Base-by-base conservation (phyloP, 2,329 filamentous ascomycete genomes). In the Alternaria infectoria region DNA sequence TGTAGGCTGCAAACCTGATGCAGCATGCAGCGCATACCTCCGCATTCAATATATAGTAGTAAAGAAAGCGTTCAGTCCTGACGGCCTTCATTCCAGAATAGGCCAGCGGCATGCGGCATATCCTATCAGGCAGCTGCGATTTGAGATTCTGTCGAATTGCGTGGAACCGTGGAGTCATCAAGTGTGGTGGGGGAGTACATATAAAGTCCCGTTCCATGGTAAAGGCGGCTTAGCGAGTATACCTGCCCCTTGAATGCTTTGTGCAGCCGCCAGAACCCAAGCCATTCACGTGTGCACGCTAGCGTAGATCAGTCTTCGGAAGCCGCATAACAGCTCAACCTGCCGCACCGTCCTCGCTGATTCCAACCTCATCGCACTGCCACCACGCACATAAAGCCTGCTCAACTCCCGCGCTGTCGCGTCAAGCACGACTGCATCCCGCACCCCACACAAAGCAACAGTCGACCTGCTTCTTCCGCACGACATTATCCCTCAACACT, bases 271-370 rank as follows among this genome's bases (percentile, higher is more conserved):
- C 36, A 47, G 44, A 56, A 32, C 50, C 19, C 30, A 40, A 52
- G 54, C 49, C 25, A 56, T 62, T 52, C 62, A 65, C 46, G 62
- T 65, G 59, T 30, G 40, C 43, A 19, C 62, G 55, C 55, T 65
- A 65, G 43, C 47, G 40, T 47, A 21, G 44, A 57, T 59, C 51
- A 49, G 50, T 15, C 56, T 62, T 57, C 56, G 55, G 49, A 55
- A 46, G 28, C 56, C 30, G 40, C 51, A 55, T 56, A 62, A 13
- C 36, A 25, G 13, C 43, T 57, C 23, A 40, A 51, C 6, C 25
- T 40, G 40, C 55, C 50, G 40, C 45, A 23, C 21, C 19, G 19
- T 52, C 30, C 23, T 54, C 59, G 54, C 56, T 40, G 21, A 23
- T 43, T 32, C n/a, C 51, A n/a, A 30, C 19, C 50, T 21, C 50